Evolutionary conservation across 305 asterid genomes (phyloP).

Genomic region (Petunia hybrid): DNA sequence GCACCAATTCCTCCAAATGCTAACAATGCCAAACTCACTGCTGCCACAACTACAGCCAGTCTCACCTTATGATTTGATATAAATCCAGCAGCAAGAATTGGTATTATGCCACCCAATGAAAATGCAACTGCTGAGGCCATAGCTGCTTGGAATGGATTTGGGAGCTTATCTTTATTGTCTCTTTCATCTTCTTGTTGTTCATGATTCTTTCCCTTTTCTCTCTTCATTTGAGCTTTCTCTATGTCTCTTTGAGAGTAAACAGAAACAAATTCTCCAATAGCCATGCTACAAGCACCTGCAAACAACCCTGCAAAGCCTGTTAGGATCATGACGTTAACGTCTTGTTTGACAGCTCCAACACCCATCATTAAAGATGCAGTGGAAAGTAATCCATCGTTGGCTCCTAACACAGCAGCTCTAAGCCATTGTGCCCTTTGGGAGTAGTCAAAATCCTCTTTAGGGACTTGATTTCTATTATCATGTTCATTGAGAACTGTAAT

Average conservation of each 20-base stretch:
- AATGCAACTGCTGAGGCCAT: constrained; percentile 41
- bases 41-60: constrained; percentile 54
- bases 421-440: constrained; percentile 42
- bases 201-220: constrained; percentile 18
- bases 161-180: constrained; percentile 33
- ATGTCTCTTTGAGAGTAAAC: constrained; percentile 43
- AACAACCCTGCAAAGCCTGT: constrained; percentile 42
- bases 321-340: constrained; percentile 36
- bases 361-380: constrained; percentile 44
- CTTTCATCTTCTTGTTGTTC: not conserved
- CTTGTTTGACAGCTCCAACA: constrained; percentile 39
- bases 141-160: constrained; percentile 44
- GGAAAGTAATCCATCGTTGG: constrained; percentile 42
- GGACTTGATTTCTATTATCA: constrained; percentile 33
- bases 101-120: constrained; percentile 39
- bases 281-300: constrained; percentile 48
- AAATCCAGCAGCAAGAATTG: constrained; percentile 42
- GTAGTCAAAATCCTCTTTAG: constrained; percentile 44
- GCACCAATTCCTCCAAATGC: constrained; percentile 58
- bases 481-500: constrained; percentile 38
- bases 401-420: constrained; percentile 41
- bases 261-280: constrained; percentile 44
- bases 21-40: constrained; percentile 53
- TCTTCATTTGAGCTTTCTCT: constrained; percentile 41
- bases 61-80: constrained; percentile 36